Evolutionary conservation across 441 rosid genomes (phyloP), one percentile per base, ranked within the genome.

Genomic region (Adansonia madagascariensis): DNA sequence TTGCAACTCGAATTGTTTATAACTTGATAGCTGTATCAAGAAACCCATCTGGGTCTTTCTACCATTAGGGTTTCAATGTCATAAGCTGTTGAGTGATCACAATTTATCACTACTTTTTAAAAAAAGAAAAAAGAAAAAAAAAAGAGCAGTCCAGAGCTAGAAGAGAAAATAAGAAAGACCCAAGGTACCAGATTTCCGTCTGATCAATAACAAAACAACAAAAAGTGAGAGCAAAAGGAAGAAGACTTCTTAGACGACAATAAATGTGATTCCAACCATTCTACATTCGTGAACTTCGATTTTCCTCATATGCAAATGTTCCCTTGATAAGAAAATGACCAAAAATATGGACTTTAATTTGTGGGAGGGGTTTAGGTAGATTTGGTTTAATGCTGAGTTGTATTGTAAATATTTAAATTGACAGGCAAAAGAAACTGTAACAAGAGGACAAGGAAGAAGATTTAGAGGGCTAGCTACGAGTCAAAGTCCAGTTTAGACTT

Each of bases 371-470:
- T 55, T 27, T 47, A 22, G 53, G 39, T 15, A 20, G 49, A 1
- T 24, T 12, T 31, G 47, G 35, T 7, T 43, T 65, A 43, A 56
- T 24, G 79, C 76, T 63, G 79, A 71, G 76, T 56, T 81, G 81
- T 63, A 35, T 17, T 41, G 12, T 24, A 66, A 53, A 11, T 14
- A 49, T 14, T 24, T 3, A 39, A 52, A 12, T 15, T 53, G 64
- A 53, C 27, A 17, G 2, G n/a, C 9, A 56, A 18, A 18, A 4
- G 5, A 12, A 9, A 4, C 35, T 9, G 4, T 3, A 20, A 17
- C 6, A 52, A 50, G n/a, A n/a, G n/a, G 61, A 18, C 44, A 14
- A 55, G 22, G 59, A 31, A 14, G 1, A 41, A 20, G 24, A 20
- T 64, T 17, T 35, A 7, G 12, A 2, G 12, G 12, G 50, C 49